phyloP scores from a whole-genome alignment of 2,329 filamentous ascomycete genomes.

The Penicillium rolfsii region DNA sequence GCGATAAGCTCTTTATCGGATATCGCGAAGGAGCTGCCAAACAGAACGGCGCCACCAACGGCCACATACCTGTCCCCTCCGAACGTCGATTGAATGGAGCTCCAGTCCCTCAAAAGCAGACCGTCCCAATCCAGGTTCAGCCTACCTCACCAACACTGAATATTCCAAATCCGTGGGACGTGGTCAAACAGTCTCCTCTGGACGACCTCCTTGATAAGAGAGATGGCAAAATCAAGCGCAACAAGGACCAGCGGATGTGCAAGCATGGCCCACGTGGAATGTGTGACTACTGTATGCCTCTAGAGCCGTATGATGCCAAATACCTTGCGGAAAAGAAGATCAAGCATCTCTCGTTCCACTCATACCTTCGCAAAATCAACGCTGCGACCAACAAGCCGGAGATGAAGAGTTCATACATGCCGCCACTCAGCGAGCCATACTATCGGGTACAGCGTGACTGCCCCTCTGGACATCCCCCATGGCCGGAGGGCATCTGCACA shows the following conservation, averaged over 20 bases:
- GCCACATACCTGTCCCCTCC: conserved; percentile 26
- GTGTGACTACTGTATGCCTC: conserved; percentile 98
- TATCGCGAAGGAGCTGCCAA: conserved; percentile 65
- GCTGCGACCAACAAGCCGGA: conserved; percentile 95
- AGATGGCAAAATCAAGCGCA: conserved; percentile 84
- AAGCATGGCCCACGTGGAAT: conserved; percentile 95
- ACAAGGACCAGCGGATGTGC: conserved; percentile 82
- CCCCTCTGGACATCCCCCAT: conserved; percentile 87
- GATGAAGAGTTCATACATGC: conserved; percentile 91
- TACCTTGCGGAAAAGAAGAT: conserved; percentile 96
- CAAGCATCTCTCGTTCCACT: conserved; percentile 97
- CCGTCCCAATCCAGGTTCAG: conserved; percentile 65
- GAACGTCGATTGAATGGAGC: conserved; percentile 45
- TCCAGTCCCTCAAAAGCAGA: conserved; percentile 53
- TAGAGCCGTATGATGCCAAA: conserved; percentile 88
- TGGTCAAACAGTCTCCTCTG: conserved; percentile 81
- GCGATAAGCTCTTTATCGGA: conserved; percentile 85
- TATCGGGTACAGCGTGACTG: conserved; percentile 88
- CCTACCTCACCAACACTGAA: conserved; percentile 60
- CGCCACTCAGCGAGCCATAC: conserved; percentile 88
- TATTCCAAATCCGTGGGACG: conserved; percentile 91
- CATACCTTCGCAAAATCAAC: conserved; percentile 92
- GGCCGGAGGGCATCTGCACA: conserved; percentile 95
- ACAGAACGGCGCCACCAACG: conserved; percentile 52
- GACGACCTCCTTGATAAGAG: conserved; percentile 85